phyloP scores from a whole-genome alignment of 768 basidiomycete species.

The Russula sp. region DNA sequence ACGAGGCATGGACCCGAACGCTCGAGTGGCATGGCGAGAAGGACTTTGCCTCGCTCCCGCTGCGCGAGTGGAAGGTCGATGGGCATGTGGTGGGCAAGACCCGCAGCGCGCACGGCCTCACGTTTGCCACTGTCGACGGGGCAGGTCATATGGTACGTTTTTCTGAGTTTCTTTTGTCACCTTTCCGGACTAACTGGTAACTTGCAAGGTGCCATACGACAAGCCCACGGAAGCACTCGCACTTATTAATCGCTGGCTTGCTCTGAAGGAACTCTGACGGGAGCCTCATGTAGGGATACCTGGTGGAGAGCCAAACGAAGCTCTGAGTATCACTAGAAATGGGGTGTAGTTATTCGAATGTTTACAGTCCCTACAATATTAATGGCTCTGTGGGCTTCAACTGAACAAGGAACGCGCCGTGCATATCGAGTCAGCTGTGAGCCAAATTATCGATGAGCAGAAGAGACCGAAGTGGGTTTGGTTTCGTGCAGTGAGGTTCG shows the following conservation, averaged over 20 bases:
- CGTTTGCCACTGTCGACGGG: constrained; percentile 57
- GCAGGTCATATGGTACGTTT: constrained; percentile 70
- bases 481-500: too few species aligned
- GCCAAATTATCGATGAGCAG: too few species aligned
- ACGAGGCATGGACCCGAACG: constrained; percentile 56
- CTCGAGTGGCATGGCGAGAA: constrained; percentile 59
- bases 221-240: constrained; percentile 54
- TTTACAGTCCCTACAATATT: background rate
- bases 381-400: background rate
- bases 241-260: constrained; percentile 51
- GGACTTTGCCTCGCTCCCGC: constrained; percentile 43
- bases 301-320: background rate
- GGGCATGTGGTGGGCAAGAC: constrained; percentile 53
- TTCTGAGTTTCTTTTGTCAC: background rate
- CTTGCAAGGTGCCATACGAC: constrained; percentile 55
- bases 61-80: constrained; percentile 55
- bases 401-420: background rate
- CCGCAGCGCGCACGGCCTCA: constrained; percentile 53
- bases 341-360: background rate
- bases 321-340: background rate
- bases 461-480: too few species aligned
- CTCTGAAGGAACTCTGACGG: constrained; percentile 25
- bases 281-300: background rate
- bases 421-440: background rate
- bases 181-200: background rate